These are phyloP conservation scores for Trichoderma brevicompactum DNA, from an alignment of 2,329 filamentous ascomycete species.

Conservation along the genomic window DNA sequence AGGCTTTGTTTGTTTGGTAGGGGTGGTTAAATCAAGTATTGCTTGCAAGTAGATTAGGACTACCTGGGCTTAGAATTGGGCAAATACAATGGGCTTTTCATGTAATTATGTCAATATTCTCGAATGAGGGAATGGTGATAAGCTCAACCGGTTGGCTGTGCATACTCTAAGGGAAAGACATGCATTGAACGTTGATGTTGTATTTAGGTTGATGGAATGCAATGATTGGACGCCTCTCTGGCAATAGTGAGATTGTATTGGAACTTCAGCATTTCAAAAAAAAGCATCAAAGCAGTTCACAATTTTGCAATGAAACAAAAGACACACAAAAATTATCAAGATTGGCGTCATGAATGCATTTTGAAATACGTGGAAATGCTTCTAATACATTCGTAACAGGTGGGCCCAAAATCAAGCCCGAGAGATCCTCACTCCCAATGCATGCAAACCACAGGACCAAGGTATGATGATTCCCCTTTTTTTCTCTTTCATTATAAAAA, in stretches of 20 bases:
- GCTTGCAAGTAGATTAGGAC: constrained; percentile 27
- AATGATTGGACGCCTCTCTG: not conserved
- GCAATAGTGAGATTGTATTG: not conserved
- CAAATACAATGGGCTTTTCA: constrained; percentile 22
- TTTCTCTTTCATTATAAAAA: constrained; percentile 38
- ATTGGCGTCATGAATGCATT: constrained; percentile 38
- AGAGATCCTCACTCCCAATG: constrained; percentile 47
- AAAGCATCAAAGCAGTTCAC: too few species aligned
- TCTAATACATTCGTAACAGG: constrained; percentile 46
- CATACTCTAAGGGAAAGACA: too few species aligned
- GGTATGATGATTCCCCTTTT: constrained; percentile 42
- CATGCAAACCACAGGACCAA: constrained; percentile 49
- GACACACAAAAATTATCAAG: constrained; percentile 5
- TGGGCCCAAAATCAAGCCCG: constrained; percentile 38
- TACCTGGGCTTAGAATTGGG: constrained; percentile 24
- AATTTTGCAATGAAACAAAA: constrained; percentile 3
- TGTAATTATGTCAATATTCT: not conserved
- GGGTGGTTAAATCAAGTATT: constrained; percentile 28
- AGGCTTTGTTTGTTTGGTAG: constrained; percentile 22
- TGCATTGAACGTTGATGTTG: not conserved
- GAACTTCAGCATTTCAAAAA: not conserved
- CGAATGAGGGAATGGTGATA: not conserved
- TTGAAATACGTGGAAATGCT: constrained; percentile 43
- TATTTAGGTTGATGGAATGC: not conserved
- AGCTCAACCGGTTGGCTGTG: too few species aligned